Conservation (phyloP, 768 basidiomycete species). For the Arthromyces matolae region DNA sequence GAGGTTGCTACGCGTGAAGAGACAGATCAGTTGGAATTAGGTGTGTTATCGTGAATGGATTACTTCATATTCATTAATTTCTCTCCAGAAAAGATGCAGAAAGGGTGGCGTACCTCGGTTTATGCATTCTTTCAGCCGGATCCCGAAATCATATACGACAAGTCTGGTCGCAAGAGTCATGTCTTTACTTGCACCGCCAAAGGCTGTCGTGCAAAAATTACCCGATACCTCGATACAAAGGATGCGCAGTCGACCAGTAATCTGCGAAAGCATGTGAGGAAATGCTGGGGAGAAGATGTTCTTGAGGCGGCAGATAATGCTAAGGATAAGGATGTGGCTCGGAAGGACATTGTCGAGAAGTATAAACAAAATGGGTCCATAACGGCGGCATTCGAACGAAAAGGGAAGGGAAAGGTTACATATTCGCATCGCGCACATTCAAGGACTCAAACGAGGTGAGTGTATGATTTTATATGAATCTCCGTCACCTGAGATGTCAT, state of each 20-base stretch:
- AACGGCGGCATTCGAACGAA: no score
- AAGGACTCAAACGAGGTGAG: slow-evolving; percentile 15
- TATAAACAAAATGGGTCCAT: slow-evolving; percentile 16
- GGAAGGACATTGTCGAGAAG: background rate
- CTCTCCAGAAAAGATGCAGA: no score
- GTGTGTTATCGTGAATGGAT: no score
- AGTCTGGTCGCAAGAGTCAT: background rate
- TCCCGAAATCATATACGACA: background rate
- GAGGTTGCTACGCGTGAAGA: background rate
- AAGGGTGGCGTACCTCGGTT: no score
- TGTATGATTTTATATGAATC: no score
- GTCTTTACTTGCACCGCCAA: background rate
- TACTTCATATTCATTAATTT: background rate
- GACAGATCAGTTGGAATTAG: background rate
- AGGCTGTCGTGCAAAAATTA: background rate
- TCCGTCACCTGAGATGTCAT: no score
- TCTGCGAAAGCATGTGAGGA: slow-evolving; percentile 1
- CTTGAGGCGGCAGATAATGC: background rate
- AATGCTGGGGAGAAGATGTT: slow-evolving; percentile 4
- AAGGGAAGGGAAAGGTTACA: slow-evolving; percentile 21
- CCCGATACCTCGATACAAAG: no score
- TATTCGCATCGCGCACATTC: slow-evolving; percentile 25
- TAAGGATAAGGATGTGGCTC: background rate
- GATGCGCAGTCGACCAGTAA: slow-evolving; percentile 3
- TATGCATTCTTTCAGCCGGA: background rate